Evolutionary conservation across 2,329 filamentous ascomycete genomes (phyloP).

Genomic region (Xylariales sp.): DNA sequence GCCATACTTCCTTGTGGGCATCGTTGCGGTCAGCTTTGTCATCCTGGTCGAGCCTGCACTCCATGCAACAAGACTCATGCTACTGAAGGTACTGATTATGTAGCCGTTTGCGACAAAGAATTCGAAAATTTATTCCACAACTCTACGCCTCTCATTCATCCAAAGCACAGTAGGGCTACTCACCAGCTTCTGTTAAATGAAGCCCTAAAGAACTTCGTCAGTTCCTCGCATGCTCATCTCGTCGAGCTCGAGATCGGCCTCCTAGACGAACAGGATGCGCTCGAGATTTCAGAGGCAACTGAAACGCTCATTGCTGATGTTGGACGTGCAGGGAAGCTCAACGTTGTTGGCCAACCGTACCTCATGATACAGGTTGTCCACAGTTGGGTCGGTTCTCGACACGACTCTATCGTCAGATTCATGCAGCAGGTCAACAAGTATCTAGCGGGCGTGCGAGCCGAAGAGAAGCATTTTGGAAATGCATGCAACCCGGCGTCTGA

Average conservation of each 20-base stretch:
- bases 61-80: background rate
- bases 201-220: background rate
- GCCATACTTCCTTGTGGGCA: slow-evolving; percentile 43
- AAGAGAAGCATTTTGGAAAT: slow-evolving; percentile 36
- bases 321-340: slow-evolving; percentile 36
- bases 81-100: too few species aligned
- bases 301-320: slow-evolving; percentile 41
- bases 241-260: background rate
- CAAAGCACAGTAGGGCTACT: background rate
- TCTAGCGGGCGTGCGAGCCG: slow-evolving; percentile 26
- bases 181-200: background rate
- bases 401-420: slow-evolving; percentile 16
- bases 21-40: slow-evolving; percentile 43
- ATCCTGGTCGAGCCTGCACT: background rate
- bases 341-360: slow-evolving; percentile 11
- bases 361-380: slow-evolving; percentile 13
- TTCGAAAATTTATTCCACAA: background rate
- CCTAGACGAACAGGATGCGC: slow-evolving; percentile 1
- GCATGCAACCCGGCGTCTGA: background rate
- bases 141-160: background rate
- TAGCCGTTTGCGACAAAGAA: too few species aligned
- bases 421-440: slow-evolving; percentile 16
- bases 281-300: too few species aligned
- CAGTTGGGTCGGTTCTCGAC: slow-evolving; percentile 19
- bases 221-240: background rate